Evolutionary conservation across 106 monocot genomes (phyloP).

Genomic region (Acorus calamus): DNA sequence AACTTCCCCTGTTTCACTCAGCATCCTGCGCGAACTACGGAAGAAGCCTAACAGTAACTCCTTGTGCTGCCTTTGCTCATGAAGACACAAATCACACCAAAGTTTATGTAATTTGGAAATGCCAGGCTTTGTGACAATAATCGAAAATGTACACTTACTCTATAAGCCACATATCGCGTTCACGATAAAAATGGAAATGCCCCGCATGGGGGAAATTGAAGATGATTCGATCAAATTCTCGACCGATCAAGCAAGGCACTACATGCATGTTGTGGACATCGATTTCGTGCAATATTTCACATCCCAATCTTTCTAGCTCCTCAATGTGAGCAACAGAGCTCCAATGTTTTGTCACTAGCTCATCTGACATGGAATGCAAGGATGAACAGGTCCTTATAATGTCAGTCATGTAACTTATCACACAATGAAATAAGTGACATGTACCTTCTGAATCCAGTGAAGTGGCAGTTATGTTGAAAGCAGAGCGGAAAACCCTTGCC

Average conservation of each 20-base stretch:
- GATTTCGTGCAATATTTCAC: conserved; percentile 1
- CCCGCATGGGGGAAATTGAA: conserved; percentile 20
- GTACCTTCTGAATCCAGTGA: conserved; percentile 1
- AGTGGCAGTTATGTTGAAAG: conserved; percentile 2
- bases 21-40: conserved; percentile 1
- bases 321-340: not conserved
- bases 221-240: conserved; percentile 10
- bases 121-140: not conserved
- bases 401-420: not conserved
- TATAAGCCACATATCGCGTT: conserved; percentile 1
- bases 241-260: not conserved
- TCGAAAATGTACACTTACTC: not conserved
- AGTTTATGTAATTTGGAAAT: not conserved
- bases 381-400: no score
- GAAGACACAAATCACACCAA: not conserved
- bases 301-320: not conserved
- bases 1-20: conserved; percentile 2
- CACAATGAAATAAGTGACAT: not conserved
- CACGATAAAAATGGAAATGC: not conserved
- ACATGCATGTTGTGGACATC: conserved; percentile 14
- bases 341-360: not conserved
- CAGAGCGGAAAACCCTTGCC: not conserved
- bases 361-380: not conserved
- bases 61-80: conserved; percentile 6
- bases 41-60: conserved; percentile 7